Evolutionary conservation across 345 rosid genomes (phyloP), one percentile per base, ranked within the genome.

Genomic region (Aquilaria yunnanensis): DNA sequence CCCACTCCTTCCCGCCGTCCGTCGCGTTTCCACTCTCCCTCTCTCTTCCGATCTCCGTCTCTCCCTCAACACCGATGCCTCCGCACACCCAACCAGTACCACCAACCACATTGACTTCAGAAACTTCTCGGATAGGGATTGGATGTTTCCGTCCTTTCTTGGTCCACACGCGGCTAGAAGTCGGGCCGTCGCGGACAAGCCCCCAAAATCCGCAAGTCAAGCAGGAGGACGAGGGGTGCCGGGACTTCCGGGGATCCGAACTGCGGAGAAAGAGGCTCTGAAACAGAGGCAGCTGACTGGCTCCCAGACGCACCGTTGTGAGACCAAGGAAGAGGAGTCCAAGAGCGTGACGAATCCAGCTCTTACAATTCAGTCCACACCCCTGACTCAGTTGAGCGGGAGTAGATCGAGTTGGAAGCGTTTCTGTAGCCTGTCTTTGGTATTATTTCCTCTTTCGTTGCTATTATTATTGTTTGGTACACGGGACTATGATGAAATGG

Each of bases 61-160:
- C 50, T 72, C 85, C 57, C 13, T 68, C 58, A 50, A 56, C 45
- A 30, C 31, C 65, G 57, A 65, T 14, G 65, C 52, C 2, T 43
- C 65, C 5, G 10, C 60, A 32, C n/a, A 73, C 46, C 60, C 59
- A 43, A 66, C 32, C 45, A 56, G 45, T 30, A 60, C 9, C 52
- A 60, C 51, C 45, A 47, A 32, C 23, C 55, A 16, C 13, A 12
- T 33, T 49, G 63, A 29, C 41, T 51, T 52, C 31, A 67, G 48
- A 53, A 65, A 70, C 57, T 76, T 76, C 47, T 68, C 80, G 47
- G 84, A 67, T 29, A 75, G 87, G 56, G 93, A 84, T 61, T 84
- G 86, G 87, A 71, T 86, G 68, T 84, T 69, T 63, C 93, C 87
- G 23, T 75, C 84, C 14, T 84, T 80, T 57, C 81, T 84, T 32